Percentiles rank a stretch among this genome's conserved stretches.
These are phyloP conservation scores for Aaosphaeria pasadenensis DNA, from an alignment of 2,329 filamentous ascomycete species.

Conservation along the genomic window DNA sequence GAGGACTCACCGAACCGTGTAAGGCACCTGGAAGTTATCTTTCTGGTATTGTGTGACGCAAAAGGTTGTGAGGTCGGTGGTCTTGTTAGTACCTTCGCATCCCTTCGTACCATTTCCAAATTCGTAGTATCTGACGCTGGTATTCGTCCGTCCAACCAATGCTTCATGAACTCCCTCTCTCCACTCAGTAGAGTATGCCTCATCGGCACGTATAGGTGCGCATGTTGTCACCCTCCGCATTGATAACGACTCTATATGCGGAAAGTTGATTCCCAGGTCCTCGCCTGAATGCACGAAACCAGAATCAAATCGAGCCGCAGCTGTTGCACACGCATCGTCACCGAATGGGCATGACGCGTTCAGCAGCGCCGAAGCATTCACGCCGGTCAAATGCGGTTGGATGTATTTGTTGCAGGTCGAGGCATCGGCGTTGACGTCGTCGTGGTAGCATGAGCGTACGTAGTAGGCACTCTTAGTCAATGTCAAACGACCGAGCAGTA, in stretches of 20 bases:
- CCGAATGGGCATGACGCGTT: constrained; percentile 17
- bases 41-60: constrained; percentile 14
- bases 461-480: constrained; percentile 12
- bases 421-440: constrained; percentile 1
- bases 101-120: constrained; percentile 8
- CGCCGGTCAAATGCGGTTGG: constrained; percentile 7
- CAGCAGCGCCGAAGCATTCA: constrained; percentile 5
- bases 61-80: constrained; percentile 10
- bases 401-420: constrained; percentile 14
- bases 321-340: constrained; percentile 6
- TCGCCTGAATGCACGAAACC: constrained; percentile 12
- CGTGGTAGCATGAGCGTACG: constrained; percentile 15
- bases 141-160: constrained; percentile 6
- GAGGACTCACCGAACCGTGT: constrained; percentile 11
- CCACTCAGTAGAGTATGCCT: constrained; percentile 15
- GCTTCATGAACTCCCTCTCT: constrained; percentile 7
- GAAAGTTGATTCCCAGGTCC: constrained; percentile 17
- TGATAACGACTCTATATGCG: constrained; percentile 6
- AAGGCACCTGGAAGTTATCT: constrained; percentile 9
- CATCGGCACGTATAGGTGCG: constrained; percentile 10
- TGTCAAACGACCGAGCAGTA: constrained; percentile 11
- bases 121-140: constrained; percentile 13
- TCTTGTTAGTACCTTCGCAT: constrained; percentile 6
- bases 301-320: constrained; percentile 9
- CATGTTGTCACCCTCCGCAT: constrained; percentile 17